Conservation (phyloP, 2,329 filamentous ascomycete species). For the Penicillium sp. region DNA sequence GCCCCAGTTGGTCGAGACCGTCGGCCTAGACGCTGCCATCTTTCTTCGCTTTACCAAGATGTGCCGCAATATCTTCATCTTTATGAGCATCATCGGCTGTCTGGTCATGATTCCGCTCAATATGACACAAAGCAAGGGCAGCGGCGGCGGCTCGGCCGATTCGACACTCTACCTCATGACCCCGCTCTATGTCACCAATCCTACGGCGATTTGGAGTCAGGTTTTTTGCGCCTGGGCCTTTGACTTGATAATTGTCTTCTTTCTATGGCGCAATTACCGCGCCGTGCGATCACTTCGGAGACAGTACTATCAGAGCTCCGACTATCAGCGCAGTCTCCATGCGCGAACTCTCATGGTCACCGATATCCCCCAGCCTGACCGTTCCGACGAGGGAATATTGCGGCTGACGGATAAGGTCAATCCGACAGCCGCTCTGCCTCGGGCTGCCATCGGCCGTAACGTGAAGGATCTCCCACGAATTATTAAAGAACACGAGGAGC, state of each 20-base stretch:
- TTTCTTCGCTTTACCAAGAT: constrained; percentile 87
- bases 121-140: constrained; percentile 50
- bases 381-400: constrained; percentile 82
- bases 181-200: constrained; percentile 47
- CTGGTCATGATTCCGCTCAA: constrained; percentile 80
- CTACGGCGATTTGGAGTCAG: constrained; percentile 56
- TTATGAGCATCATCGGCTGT: constrained; percentile 69
- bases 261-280: constrained; percentile 88
- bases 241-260: constrained; percentile 71
- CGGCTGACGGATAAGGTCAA: constrained; percentile 77
- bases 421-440: constrained; percentile 72
- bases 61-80: constrained; percentile 84
- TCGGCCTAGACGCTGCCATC: constrained; percentile 86
- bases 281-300: constrained; percentile 69
- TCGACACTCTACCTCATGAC: constrained; percentile 48
- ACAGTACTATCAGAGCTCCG: constrained; percentile 76
- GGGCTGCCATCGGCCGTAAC: constrained; percentile 82
- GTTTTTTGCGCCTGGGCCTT: constrained; percentile 62
- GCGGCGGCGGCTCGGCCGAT: constrained; percentile 18
- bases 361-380: constrained; percentile 73
- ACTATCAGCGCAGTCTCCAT: constrained; percentile 85
- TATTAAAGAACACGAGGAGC: constrained; percentile 76
- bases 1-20: constrained; percentile 69
- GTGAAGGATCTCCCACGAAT: constrained; percentile 84
- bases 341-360: constrained; percentile 68